These are phyloP conservation scores for Macrolepiota dolichaula DNA, from an alignment of 768 basidiomycete species.

Conservation along the genomic window DNA sequence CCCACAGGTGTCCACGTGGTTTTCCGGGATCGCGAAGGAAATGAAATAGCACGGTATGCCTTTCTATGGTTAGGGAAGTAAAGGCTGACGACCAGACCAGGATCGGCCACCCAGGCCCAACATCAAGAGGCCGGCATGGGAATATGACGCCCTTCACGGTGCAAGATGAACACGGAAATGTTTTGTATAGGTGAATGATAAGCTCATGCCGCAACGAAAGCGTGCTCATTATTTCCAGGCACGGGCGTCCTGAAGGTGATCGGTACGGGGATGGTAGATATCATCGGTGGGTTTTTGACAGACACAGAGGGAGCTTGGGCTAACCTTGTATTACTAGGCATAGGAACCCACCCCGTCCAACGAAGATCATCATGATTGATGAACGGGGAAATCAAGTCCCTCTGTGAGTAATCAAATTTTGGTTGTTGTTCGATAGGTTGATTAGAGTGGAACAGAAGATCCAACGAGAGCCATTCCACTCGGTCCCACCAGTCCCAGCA, in stretches of 20 bases:
- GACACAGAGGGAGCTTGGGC: background rate
- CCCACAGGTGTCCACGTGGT: conserved; percentile 63
- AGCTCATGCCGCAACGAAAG: background rate
- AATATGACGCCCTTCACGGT: conserved; percentile 47
- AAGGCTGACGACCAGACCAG: background rate
- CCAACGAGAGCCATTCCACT: conserved; percentile 7
- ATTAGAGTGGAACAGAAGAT: background rate
- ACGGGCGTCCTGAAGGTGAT: background rate
- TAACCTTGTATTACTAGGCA: background rate
- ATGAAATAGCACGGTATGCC: conserved; percentile 57
- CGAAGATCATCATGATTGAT: conserved; percentile 17
- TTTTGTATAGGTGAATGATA: conserved; percentile 48
- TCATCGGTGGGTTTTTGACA: conserved; percentile 5
- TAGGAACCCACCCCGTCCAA: conserved; percentile 8
- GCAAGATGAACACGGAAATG: conserved; percentile 55
- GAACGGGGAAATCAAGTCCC: conserved; percentile 18
- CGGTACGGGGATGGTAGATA: conserved; percentile 1
- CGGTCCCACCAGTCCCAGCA: conserved; percentile 9
- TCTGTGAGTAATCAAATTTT: conserved; percentile 6
- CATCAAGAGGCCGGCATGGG: background rate
- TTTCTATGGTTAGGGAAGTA: background rate
- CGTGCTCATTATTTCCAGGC: background rate
- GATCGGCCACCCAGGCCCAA: conserved; percentile 6
- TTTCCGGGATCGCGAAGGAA: conserved; percentile 63
- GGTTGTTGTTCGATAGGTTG: background rate